Conservation (phyloP, 306 rosid species). For the Canavalia ensiformis region DNA sequence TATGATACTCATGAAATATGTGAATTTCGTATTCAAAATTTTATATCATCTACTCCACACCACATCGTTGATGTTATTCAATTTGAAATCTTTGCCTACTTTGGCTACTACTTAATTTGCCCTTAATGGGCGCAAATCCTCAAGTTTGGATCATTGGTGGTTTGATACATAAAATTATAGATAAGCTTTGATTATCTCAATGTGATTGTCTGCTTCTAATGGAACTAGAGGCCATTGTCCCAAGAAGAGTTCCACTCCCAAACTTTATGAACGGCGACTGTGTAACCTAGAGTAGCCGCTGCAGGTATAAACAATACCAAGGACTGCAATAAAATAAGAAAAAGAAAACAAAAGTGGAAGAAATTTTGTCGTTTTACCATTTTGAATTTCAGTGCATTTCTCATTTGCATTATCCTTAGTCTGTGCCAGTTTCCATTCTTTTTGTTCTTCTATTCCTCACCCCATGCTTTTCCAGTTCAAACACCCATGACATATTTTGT, state of each 20-base stretch:
- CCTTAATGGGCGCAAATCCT: constrained; percentile 44
- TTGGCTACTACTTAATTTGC: not conserved
- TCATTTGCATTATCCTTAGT: constrained; percentile 5
- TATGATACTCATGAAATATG: no score
- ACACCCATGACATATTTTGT: constrained; percentile 64
- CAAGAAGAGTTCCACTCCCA: constrained; percentile 39
- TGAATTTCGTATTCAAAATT: not conserved
- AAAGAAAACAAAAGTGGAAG: constrained; percentile 23
- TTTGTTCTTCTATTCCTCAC: constrained; percentile 60
- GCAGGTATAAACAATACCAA: not conserved
- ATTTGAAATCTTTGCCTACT: constrained; percentile 30
- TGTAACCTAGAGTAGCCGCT: constrained; percentile 37
- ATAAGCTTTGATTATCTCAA: constrained; percentile 58
- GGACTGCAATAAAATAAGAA: constrained; percentile 4
- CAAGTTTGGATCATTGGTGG: constrained; percentile 38
- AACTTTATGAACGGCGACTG: constrained; percentile 44
- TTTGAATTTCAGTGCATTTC: constrained; percentile 28
- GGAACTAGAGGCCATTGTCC: constrained; percentile 50
- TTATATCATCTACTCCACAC: not conserved
- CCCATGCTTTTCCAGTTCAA: constrained; percentile 53
- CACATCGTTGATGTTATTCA: constrained; percentile 7
- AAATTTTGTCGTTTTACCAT: constrained; percentile 9
- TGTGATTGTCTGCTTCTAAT: constrained; percentile 57
- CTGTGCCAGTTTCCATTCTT: constrained; percentile 53
- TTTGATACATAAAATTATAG: constrained; percentile 45